A percentile compares a stretch with the other conserved stretches of the same genome.
Evolutionary conservation across 1,284 basidiomycete species (phyloP).

Genomic region (Cutaneotrichosporon dermatis): DNA sequence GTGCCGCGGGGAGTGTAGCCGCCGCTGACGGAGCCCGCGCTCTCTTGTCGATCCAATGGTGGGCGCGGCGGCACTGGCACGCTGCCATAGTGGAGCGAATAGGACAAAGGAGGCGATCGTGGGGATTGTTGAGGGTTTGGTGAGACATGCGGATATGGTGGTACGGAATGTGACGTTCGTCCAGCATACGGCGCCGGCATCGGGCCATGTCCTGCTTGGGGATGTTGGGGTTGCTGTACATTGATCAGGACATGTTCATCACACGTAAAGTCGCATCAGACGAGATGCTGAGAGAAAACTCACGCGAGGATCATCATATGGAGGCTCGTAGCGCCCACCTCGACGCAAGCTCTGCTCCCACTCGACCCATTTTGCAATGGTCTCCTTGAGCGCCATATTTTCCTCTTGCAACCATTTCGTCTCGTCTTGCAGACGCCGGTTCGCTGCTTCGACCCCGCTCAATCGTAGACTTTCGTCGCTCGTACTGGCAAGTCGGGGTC

Average conservation of each 20-base stretch:
- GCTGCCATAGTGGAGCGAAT: neutral
- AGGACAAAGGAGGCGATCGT: neutral
- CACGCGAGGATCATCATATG: neutral
- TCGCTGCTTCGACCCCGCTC: conserved; percentile 33
- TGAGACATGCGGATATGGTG: neutral
- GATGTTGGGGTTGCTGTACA: neutral
- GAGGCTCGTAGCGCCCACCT: neutral
- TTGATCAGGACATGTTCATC: neutral
- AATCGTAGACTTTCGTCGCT: conserved; percentile 28
- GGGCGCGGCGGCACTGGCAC: neutral
- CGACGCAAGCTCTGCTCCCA: conserved; percentile 7
- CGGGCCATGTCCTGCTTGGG: neutral
- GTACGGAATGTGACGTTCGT: neutral
- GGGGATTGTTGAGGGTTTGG: neutral
- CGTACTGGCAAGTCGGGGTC: neutral
- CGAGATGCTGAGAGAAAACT: neutral
- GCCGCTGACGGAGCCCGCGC: neutral
- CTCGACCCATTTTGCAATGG: conserved; percentile 22
- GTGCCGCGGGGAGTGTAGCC: neutral
- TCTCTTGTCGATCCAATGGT: neutral
- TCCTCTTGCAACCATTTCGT: conserved; percentile 27
- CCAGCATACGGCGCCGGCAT: neutral
- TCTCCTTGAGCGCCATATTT: conserved; percentile 26
- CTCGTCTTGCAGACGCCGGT: conserved; percentile 35
- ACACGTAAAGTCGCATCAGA: neutral